phyloP scores from a whole-genome alignment of 805 yeast species.

The Clavispora fructus region DNA sequence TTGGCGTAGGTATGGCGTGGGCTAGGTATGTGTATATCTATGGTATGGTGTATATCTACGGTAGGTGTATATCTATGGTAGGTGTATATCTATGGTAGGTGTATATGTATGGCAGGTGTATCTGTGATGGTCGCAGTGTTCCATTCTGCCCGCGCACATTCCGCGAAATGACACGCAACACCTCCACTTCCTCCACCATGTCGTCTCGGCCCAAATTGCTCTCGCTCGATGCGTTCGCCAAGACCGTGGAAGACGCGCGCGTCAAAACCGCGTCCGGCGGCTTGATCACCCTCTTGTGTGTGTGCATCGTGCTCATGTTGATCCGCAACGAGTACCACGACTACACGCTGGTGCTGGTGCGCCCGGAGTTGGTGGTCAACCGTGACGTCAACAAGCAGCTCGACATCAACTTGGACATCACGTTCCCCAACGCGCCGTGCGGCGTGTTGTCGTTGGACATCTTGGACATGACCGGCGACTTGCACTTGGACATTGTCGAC shows the following conservation, averaged over 20 bases:
- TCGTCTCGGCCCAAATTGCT: conserved; percentile 38
- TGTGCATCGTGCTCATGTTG: conserved; percentile 54
- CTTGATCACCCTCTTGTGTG: conserved; percentile 69
- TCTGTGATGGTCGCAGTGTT: too few species aligned
- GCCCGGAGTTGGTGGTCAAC: conserved; percentile 88
- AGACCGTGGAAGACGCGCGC: conserved; percentile 90
- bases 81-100: too few species aligned
- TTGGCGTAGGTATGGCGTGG: too few species aligned
- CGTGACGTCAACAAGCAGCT: conserved; percentile 69
- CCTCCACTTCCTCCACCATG: conserved; percentile 4
- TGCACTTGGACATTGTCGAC: conserved; percentile 64
- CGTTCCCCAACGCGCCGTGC: conserved; percentile 85
- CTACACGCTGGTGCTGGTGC: conserved; percentile 59
- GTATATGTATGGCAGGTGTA: too few species aligned
- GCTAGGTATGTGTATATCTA: too few species aligned
- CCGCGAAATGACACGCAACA: not conserved
- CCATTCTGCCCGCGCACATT: not conserved
- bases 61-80: too few species aligned
- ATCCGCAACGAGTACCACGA: conserved; percentile 71
- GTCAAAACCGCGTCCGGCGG: conserved; percentile 90
- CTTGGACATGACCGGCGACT: conserved; percentile 84
- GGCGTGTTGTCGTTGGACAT: conserved; percentile 76
- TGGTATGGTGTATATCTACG: too few species aligned
- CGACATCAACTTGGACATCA: conserved; percentile 74
- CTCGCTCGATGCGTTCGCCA: conserved; percentile 83